Evolutionary conservation across 208 protist species (phyloP).

Genomic region (Acanthamoeba castellanii): DNA sequence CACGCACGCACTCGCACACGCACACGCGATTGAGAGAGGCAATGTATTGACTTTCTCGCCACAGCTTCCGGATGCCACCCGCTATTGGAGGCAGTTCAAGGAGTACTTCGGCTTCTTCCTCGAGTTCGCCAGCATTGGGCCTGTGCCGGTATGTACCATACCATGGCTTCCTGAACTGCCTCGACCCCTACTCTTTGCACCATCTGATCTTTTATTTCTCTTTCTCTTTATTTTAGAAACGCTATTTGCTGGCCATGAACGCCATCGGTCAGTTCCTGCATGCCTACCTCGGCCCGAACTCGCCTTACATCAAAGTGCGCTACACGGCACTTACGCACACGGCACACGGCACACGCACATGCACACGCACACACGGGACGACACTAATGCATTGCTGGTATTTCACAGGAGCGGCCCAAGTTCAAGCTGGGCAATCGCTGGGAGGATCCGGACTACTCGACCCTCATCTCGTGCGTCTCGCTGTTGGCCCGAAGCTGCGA

Average conservation of each 20-base stretch:
- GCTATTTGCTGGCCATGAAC: constrained; percentile 16
- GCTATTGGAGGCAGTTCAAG: constrained; percentile 51
- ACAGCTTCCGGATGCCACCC: neutral
- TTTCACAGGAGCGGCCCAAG: neutral
- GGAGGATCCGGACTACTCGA: constrained; percentile 45
- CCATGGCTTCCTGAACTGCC: neutral
- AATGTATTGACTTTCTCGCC: too few species aligned
- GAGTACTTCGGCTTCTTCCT: constrained; percentile 65
- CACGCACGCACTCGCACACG: too few species aligned
- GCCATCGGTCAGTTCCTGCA: constrained; percentile 39
- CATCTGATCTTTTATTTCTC: neutral
- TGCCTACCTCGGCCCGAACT: constrained; percentile 28
- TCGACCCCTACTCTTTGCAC: neutral
- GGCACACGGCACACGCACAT: neutral
- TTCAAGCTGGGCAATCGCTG: constrained; percentile 11
- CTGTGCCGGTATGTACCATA: neutral
- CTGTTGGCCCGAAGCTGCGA: constrained; percentile 37
- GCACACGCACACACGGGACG: neutral
- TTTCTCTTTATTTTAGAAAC: neutral
- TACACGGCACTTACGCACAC: neutral
- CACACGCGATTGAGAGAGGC: too few species aligned
- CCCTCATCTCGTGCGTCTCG: constrained; percentile 46
- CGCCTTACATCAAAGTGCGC: constrained; percentile 19
- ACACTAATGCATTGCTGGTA: neutral
- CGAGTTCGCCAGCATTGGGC: constrained; percentile 15